These are phyloP conservation scores for Ampelocalamus luodianensis DNA, from an alignment of 176 grass and related monocot species.

Conservation along the genomic window DNA sequence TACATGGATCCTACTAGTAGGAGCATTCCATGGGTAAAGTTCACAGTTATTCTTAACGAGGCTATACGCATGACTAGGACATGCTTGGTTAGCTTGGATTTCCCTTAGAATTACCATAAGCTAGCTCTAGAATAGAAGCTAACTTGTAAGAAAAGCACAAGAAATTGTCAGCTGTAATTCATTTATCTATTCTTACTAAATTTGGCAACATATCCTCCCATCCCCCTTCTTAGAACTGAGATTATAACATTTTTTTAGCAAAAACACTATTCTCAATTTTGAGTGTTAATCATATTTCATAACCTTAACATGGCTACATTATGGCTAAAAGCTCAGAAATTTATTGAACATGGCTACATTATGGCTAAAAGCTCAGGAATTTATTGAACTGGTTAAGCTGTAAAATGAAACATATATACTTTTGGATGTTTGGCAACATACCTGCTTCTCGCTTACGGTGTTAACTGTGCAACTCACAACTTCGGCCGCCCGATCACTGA, in stretches of 20 bases:
- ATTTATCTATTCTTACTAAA: constrained; percentile 17
- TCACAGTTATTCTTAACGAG: constrained; percentile 25
- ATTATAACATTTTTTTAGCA: not conserved
- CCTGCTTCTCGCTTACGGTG: no score
- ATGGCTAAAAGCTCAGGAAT: not conserved
- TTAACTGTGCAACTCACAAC: no score
- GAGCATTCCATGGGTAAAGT: not conserved
- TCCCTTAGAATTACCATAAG: not conserved
- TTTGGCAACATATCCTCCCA: constrained; percentile 21
- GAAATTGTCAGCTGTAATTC: not conserved
- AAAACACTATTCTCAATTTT: not conserved
- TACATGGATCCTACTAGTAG: constrained; percentile 4
- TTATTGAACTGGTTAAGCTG: not conserved
- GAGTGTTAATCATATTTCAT: not conserved
- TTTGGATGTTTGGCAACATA: not conserved
- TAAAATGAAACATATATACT: not conserved
- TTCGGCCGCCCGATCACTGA: not conserved
- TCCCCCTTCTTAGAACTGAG: not conserved
- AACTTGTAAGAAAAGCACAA: not conserved
- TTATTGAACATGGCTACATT: not conserved
- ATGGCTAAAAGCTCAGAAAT: not conserved
- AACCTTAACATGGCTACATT: not conserved
- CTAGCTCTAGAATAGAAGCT: not conserved
- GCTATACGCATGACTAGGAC: not conserved
- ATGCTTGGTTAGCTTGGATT: not conserved